phyloP scores from a whole-genome alignment of 2,329 filamentous ascomycete genomes.

The Claviceps citrina region DNA sequence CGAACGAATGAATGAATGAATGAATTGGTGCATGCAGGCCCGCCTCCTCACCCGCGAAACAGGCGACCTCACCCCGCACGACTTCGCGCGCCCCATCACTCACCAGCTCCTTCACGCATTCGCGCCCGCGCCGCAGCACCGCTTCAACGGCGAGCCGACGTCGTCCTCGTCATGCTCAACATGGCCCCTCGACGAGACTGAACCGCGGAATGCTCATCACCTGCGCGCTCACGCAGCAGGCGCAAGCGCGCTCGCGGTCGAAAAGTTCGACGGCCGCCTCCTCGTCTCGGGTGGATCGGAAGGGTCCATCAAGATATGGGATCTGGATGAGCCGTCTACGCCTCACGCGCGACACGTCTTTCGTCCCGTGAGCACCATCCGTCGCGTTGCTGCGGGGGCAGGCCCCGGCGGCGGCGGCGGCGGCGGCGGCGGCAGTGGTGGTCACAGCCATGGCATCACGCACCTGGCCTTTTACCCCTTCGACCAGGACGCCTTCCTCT shows the following conservation, averaged over 20 bases:
- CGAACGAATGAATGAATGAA: too few relatives aligned
- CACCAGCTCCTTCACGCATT: constrained; percentile 54
- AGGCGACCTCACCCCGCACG: constrained; percentile 47
- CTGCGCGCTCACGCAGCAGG: constrained; percentile 60
- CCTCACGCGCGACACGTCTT: constrained; percentile 32
- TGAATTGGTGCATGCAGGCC: constrained; percentile 61
- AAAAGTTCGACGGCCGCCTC: constrained; percentile 62
- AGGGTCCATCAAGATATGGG: constrained; percentile 73
- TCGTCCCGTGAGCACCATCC: constrained; percentile 36
- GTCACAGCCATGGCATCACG: constrained; percentile 58
- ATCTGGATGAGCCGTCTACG: constrained; percentile 50
- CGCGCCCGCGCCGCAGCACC: constrained; percentile 48
- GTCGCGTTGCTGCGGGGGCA: constrained; percentile 19
- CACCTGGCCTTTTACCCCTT: constrained; percentile 67
- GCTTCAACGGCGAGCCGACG: constrained; percentile 44
- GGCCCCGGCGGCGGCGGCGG: constrained; percentile 7
- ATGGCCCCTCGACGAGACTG: constrained; percentile 8
- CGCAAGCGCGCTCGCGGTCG: constrained; percentile 64
- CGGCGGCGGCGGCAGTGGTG: constrained; percentile 12
- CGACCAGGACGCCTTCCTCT: constrained; percentile 59
- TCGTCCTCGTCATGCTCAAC: too few relatives aligned
- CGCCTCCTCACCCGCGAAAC: constrained; percentile 62
- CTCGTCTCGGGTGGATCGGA: constrained; percentile 77
- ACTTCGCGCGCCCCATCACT: constrained; percentile 50
- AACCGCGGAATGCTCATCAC: constrained; percentile 19